These are phyloP conservation scores for Pythium chondricola DNA, from an alignment of 352 stramenopile species.

Conservation along the genomic window DNA sequence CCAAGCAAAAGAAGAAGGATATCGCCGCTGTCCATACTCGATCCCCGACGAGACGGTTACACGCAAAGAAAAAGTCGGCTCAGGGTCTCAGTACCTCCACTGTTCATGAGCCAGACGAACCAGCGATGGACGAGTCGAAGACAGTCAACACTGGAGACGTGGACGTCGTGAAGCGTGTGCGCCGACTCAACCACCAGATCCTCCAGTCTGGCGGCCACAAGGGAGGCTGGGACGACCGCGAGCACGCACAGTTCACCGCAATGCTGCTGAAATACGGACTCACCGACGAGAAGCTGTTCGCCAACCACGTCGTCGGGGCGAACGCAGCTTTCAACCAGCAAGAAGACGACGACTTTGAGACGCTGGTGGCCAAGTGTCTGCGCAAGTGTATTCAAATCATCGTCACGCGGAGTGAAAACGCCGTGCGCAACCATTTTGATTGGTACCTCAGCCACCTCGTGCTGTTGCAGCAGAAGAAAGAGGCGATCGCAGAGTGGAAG, in stretches of 20 bases:
- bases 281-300: constrained; percentile 34
- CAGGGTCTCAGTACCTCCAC: no score
- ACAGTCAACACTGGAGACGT: constrained; percentile 6
- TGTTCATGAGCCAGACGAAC: not conserved
- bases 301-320: constrained; percentile 11
- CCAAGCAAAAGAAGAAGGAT: constrained; percentile 5
- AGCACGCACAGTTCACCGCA: constrained; percentile 39
- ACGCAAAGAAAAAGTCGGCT: not conserved
- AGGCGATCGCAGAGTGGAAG: constrained; percentile 52
- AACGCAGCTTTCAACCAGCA: constrained; percentile 10
- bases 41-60: no score
- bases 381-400: constrained; percentile 44
- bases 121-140: not conserved
- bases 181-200: constrained; percentile 45
- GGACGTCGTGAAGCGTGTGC: constrained; percentile 40
- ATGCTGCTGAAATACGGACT: constrained; percentile 43
- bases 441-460: constrained; percentile 59
- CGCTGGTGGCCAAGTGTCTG: constrained; percentile 36
- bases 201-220: constrained; percentile 42
- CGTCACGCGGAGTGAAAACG: constrained; percentile 44
- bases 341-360: constrained; percentile 31
- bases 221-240: constrained; percentile 51
- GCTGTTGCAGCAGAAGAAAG: constrained; percentile 57
- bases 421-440: constrained; percentile 53
- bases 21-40: not conserved